Conservation (phyloP, 2,329 filamentous ascomycete species). For the Colletotrichum kahawae region DNA sequence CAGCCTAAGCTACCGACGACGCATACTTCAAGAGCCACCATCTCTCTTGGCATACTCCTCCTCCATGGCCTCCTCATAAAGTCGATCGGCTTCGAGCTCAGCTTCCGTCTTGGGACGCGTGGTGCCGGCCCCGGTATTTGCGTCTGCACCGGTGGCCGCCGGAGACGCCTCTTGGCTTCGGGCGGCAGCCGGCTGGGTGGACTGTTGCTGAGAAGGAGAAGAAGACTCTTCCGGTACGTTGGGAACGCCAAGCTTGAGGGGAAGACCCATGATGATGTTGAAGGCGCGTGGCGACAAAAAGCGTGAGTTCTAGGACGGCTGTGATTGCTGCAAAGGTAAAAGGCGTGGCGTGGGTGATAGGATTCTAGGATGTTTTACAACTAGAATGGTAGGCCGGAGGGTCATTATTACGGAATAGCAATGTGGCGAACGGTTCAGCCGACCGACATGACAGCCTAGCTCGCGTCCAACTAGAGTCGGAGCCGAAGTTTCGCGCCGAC, state of each 20-base stretch:
- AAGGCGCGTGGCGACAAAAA: background rate
- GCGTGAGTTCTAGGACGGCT: background rate
- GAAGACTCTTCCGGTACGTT: background rate
- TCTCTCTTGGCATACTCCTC: conserved; percentile 62
- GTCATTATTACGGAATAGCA: background rate
- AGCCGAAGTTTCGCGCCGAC: background rate
- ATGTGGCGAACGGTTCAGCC: background rate
- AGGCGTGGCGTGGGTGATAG: background rate
- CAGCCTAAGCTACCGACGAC: background rate
- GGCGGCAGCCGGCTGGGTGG: background rate
- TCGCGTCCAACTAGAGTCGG: background rate
- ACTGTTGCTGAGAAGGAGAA: background rate
- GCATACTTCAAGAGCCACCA: conserved; percentile 45
- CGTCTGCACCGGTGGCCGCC: conserved; percentile 47
- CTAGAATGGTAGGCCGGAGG: background rate
- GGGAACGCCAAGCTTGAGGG: conserved; percentile 18
- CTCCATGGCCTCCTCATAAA: conserved; percentile 59
- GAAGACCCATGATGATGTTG: conserved; percentile 32
- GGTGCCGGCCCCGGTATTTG: conserved; percentile 53
- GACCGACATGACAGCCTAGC: background rate
- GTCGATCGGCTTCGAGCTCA: conserved; percentile 53
- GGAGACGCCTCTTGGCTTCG: background rate
- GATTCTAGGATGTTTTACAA: background rate
- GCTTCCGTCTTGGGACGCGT: conserved; percentile 53
- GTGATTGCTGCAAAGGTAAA: background rate